Evolutionary conservation across 352 stramenopile genomes (phyloP), one percentile per base, ranked within the genome.

Genomic region (Thalassiosira exigua): DNA sequence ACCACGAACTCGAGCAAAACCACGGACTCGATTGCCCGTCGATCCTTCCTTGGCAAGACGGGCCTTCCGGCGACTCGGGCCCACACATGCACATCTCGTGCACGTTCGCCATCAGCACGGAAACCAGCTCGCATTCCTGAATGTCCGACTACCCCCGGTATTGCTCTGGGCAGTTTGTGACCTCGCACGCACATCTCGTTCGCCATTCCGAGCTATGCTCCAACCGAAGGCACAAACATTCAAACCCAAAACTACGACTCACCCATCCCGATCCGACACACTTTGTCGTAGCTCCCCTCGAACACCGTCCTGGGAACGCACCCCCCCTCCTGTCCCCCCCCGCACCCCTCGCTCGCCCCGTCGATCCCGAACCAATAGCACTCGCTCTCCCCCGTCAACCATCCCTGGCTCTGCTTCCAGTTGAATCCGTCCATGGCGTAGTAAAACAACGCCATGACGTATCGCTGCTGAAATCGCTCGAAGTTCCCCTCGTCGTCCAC

Each of bases 391-490:
- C 57, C 42, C 26, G 33, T 46, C 11, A 86, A 60, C 86, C 86
- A 92, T 36, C 72, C 67, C 52, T 48, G 53, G 2, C 50, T 75
- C 32, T 79, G 61, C 0, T 46, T 66, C 86, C 86, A 92, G 53
- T 59, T 62, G 0, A 48, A 22, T 48, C 85, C 85, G 69, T 78
- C 67, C 41, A 86, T 89, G 0, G 79, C 74, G 58, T 71, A 91
- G 44, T 84, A 91, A 62, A 89, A 85, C 17, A 86, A 67, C 17
- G 76, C 82, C 53, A 86, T 64, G 26, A 83, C 70, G 59, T 88
- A 91, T n/a, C 85, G 62, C 61, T 91, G 84, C 14, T 62, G 61
- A 30, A 86, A 74, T 30, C 54, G 9, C 36, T 44, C 36, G 36
- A 44, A 44, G 14, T 7, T 44, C 27, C 24, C 66, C 14, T 48